Base-by-base conservation (phyloP, 176 grass and related monocot genomes). In the barley (Hordeum vulgare) region DNA sequence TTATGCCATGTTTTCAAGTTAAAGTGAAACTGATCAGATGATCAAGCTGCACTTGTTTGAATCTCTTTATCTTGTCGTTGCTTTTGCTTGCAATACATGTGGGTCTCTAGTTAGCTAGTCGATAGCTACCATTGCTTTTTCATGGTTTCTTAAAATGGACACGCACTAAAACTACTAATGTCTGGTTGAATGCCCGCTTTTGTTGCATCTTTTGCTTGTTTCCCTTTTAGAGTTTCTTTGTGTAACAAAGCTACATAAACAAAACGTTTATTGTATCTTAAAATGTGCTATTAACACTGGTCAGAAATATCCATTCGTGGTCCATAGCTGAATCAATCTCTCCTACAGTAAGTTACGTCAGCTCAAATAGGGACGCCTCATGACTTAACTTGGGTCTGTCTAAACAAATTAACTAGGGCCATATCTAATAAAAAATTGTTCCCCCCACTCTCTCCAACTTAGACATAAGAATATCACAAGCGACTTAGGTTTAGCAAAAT, bases 1-100 rank as follows among this genome's bases (percentile, higher is more conserved):
- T 24, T 88, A 73, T 78, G 18, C 20, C 37, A 12, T 60, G 36
- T 83, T 74, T 59, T 11, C 79, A 86, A 86, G 74, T 63, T n/a
- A 74, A 83, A 86, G 66, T 21, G 3, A 59, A 34, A 71, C 18
- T 39, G 47, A 83, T 83, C 79, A 68, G 80, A 74, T 1, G 84
- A 74, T 90, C 80, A 79, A 66, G 60, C n/a, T 8, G 79, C 79
- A 74, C 74, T 86, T 83, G 66, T 74, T 90, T 71, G 28, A 66
- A 63, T 45, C 44, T 41, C 74, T 44, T 66, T 70, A 82, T 70
- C 42, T 20, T 64, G 42, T 42, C 77, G 66, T 67, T 67, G 58
- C 74, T 90, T 90, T 86, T 60, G 18, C 58, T 79, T 67, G 59
- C 88, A 66, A n/a, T 29, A 72, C 62, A 12, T 82, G 83, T 82